Evolutionary conservation across 2,329 filamentous ascomycete genomes (phyloP), one percentile per base, ranked within the genome.

Genomic region (Zymoseptoria tritici): DNA sequence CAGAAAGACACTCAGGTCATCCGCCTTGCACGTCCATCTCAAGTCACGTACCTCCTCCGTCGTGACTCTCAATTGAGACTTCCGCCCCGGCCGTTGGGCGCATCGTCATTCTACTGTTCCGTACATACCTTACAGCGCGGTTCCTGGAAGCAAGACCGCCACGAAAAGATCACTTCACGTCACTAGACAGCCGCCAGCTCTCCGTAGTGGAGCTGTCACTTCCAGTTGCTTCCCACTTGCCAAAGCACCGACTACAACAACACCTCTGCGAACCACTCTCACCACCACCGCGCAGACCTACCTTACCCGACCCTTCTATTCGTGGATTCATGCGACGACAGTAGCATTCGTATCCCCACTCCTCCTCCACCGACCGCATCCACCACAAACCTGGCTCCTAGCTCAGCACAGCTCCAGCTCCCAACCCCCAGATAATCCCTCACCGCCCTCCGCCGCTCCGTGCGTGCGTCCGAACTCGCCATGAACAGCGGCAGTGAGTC

Each of bases 121-220:
- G 11, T 42, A 42, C 36, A 13, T 46, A 46, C 36, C 16, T 13
- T 46, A 46, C 36, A 46, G 36, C 36, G 36, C 36, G 36, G 36
- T 46, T 46, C 36, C 36, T 46, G 72, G 67, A 81, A 54, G 22
- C 26, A 52, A 52, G 50, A 52, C 24, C 50, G 50, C 50, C 50
- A 26, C 20, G 50, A 52, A 21, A 7, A 52, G 8, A 26, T n/a
- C 16, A 46, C 36, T 46, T 46, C 36, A 46, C 36, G 36, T 46
- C 36, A 46, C 36, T 46, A 46, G 36, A 46, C 36, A 46, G 36
- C 11, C 13, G 36, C 36, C 36, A 46, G 36, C 36, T 16, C 13
- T 13, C 13, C 36, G 13, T 46, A 46, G 36, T 46, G 36, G 36
- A 46, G 36, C 36, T 46, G 36, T 46, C 36, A 46, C 36, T 46